A percentile compares a stretch with the other conserved stretches of the same genome.
phyloP scores from a whole-genome alignment of 176 grass and related monocot species.

The Melocanna baccifera region DNA sequence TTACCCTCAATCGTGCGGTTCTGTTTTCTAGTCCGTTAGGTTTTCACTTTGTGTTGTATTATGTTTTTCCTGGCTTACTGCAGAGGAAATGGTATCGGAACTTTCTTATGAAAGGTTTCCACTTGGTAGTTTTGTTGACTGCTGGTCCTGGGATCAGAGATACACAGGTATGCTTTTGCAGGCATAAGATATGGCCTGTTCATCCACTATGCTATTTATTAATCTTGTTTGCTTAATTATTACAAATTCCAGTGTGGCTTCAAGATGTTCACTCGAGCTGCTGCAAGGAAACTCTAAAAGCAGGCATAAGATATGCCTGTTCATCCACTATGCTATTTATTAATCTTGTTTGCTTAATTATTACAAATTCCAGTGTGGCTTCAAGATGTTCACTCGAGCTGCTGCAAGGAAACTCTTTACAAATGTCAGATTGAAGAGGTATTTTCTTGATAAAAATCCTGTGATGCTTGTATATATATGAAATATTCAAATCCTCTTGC shows the following conservation, averaged over 20 bases:
- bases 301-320: neutral
- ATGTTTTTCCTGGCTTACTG: slow-evolving; percentile 25
- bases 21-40: neutral
- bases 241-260: slow-evolving; percentile 77
- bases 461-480: neutral
- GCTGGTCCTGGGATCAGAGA: slow-evolving; percentile 84
- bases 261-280: slow-evolving; percentile 96
- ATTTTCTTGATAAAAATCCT: neutral
- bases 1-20: neutral
- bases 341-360: slow-evolving; percentile 20
- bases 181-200: neutral
- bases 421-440: slow-evolving; percentile 96
- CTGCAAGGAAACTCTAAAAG: slow-evolving; percentile 80
- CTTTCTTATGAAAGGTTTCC: slow-evolving; percentile 98
- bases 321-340: neutral
- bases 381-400: slow-evolving; percentile 97
- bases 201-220: neutral
- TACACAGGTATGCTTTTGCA: slow-evolving; percentile 63
- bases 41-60: neutral
- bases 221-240: slow-evolving; percentile 23
- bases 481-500: neutral
- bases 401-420: slow-evolving; percentile 86
- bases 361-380: slow-evolving; percentile 72
- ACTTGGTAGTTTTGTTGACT: slow-evolving; percentile 80
- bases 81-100: slow-evolving; percentile 98